Evolutionary conservation across 2,329 filamentous ascomycete species (phyloP), one percentile per base, ranked within the genome.

Genomic region (Penicillium sp.): DNA sequence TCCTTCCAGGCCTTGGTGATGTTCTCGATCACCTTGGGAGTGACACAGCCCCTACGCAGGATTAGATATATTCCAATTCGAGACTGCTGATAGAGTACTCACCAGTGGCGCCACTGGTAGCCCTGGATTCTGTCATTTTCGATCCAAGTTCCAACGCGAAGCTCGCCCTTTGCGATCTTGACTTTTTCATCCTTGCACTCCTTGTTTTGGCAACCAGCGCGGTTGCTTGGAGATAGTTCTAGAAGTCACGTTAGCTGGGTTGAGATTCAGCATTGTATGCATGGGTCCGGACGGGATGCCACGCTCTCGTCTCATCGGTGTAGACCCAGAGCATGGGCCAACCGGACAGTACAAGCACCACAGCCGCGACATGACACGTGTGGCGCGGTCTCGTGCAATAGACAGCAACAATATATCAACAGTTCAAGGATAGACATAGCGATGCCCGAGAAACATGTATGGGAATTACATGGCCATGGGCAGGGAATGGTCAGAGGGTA

Each of bases 31-130:
- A 50, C 20, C 26, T 36, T 8, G 18, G 89, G 89, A 13, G 89
- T 95, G 28, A 90, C 81, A 60, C 91, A 97, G 24, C 91, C 90
- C 90, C 90, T 95, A 41, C 18, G 48, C 27, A 55, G 26, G 10
- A 18, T 42, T 22, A 39, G 31, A 10, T 16, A 2, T 23, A 2
- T 20, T 14, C 13, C 1, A 32, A 16, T 27, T 27, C 14, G 8
- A 27, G 34, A 22, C n/a, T 38, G 31, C 35, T 44, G 9, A 39
- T 36, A 4, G 35, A 36, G 20, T 10, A 38, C 78, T 63, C 76
- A 94, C 91, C 91, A 96, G 67, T 97, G 91, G 64, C 85, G 86
- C 83, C 86, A 97, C 47, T 74, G 68, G 81, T 82, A 95, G 61
- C 77, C 77, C 34, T 80, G 79, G 61, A 83, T 77, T 1, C 74